These are phyloP conservation scores for Syzygium oleosum DNA, from an alignment of 345 rosid genomes.

Conservation along the genomic window DNA sequence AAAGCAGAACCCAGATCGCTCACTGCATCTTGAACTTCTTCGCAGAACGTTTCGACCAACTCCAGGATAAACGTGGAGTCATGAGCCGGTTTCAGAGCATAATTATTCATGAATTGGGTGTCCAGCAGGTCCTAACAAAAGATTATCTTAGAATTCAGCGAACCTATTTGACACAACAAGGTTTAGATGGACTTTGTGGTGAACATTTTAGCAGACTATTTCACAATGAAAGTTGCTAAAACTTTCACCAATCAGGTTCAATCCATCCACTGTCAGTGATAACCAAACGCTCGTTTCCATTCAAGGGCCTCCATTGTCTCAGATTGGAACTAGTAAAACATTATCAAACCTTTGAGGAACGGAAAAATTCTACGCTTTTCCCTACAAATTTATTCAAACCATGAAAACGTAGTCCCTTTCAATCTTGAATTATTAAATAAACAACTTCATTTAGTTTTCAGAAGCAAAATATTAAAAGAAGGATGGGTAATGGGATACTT, in stretches of 20 bases:
- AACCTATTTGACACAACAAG: not conserved
- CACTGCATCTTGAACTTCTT: not conserved
- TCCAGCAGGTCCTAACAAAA: not conserved
- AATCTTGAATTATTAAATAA: not conserved
- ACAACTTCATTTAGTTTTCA: not conserved
- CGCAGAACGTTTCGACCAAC: not conserved
- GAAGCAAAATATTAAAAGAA: not conserved
- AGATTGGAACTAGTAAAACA: not conserved
- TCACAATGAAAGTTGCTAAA: not conserved
- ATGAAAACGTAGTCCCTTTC: not conserved
- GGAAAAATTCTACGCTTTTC: not conserved
- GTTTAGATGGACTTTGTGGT: not conserved
- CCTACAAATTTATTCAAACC: not conserved
- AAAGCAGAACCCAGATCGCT: not conserved
- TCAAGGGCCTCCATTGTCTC: not conserved
- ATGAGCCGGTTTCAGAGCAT: not conserved
- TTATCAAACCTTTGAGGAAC: not conserved
- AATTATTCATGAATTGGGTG: not conserved
- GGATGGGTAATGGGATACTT: not conserved
- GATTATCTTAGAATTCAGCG: not conserved
- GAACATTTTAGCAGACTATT: not conserved
- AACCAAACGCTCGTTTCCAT: not conserved
- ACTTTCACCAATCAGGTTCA: not conserved
- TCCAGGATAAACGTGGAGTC: not conserved
- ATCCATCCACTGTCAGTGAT: not conserved